Percentiles rank a stretch among this genome's conserved stretches.
phyloP scores from a whole-genome alignment of 2,329 filamentous ascomycete genomes.

The Fusarium graminum region DNA sequence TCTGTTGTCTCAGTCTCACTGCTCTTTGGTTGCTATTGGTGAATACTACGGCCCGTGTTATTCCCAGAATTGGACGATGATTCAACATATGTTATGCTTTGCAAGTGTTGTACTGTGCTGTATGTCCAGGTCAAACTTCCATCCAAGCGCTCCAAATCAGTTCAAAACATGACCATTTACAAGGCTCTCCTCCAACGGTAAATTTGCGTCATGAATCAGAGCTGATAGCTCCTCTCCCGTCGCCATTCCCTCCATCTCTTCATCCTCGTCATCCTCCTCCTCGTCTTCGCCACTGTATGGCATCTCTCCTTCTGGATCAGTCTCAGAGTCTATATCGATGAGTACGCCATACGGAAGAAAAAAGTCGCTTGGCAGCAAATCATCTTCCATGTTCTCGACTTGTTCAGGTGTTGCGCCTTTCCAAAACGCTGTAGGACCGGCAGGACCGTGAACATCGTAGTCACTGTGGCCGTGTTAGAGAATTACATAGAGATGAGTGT shows the following conservation, averaged over 20 bases:
- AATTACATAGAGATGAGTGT: background rate
- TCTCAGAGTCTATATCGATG: conserved; percentile 32
- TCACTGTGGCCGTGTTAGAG: conserved; percentile 60
- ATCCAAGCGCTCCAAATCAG: conserved; percentile 1
- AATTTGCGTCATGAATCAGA: conserved; percentile 39
- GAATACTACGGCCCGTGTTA: no score
- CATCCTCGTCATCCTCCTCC: conserved; percentile 29
- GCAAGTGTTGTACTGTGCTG: background rate
- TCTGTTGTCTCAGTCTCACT: conserved; percentile 16
- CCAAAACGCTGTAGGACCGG: conserved; percentile 83
- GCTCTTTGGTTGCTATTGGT: no score
- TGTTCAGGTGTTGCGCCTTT: conserved; percentile 70
- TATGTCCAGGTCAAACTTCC: background rate
- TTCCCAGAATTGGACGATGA: no score
- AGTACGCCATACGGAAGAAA: conserved; percentile 49
- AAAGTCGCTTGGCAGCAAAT: conserved; percentile 52
- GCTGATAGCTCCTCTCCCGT: conserved; percentile 40
- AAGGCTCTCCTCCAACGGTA: conserved; percentile 33
- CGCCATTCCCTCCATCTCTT: conserved; percentile 26
- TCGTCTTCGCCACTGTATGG: conserved; percentile 45
- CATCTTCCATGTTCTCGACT: conserved; percentile 46
- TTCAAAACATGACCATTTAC: conserved; percentile 4
- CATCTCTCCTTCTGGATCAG: conserved; percentile 48
- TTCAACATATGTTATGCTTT: background rate
- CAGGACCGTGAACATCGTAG: conserved; percentile 76